phyloP scores from a whole-genome alignment of 441 rosid species.

The Eugenia klotzschiana region DNA sequence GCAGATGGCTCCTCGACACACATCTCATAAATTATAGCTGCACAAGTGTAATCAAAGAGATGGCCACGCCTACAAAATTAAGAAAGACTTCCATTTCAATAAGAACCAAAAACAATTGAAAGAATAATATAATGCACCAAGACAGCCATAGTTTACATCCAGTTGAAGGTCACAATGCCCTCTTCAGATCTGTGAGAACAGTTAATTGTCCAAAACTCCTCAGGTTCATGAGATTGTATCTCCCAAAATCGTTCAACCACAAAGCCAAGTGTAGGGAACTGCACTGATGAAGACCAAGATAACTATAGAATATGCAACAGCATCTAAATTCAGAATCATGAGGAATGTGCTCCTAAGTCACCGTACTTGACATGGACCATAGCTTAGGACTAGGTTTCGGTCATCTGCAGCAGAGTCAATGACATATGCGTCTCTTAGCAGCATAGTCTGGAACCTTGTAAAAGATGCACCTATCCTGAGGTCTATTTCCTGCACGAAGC shows the following conservation, averaged over 20 bases:
- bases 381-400: conserved; percentile 77
- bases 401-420: conserved; percentile 66
- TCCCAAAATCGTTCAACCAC: conserved; percentile 94
- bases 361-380: conserved; percentile 96
- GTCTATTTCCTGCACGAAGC: conserved; percentile 63
- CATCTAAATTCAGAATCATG: neutral
- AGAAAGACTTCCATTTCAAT: conserved; percentile 3
- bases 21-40: conserved; percentile 79
- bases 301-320: conserved; percentile 2
- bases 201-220: conserved; percentile 82
- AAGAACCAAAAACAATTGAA: neutral
- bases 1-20: conserved; percentile 81
- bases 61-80: conserved; percentile 75
- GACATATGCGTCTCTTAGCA: conserved; percentile 60
- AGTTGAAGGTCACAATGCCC: conserved; percentile 60
- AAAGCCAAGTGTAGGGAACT: conserved; percentile 97
- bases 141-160: conserved; percentile 46
- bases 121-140: neutral
- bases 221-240: conserved; percentile 83
- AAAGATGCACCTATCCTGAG: conserved; percentile 97
- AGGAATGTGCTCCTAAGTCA: neutral
- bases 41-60: conserved; percentile 71
- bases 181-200: conserved; percentile 74
- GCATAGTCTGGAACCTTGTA: conserved; percentile 92
- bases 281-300: conserved; percentile 11